A percentile compares a stretch with the other conserved stretches of the same genome.
phyloP scores from a whole-genome alignment of 305 asterid genomes.

The Fraxinus velutina region DNA sequence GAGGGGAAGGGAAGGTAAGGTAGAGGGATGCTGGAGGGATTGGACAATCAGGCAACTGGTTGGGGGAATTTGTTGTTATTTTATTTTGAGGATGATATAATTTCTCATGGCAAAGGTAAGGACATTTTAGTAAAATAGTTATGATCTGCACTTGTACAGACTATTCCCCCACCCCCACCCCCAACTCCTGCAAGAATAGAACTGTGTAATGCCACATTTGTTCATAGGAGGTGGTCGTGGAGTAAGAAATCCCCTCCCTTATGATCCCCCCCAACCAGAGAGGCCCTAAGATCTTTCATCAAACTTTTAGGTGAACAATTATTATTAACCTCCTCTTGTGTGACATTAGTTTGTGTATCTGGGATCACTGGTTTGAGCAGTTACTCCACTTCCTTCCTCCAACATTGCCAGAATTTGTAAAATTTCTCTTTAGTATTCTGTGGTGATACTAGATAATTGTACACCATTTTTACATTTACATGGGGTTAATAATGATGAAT shows the following conservation, averaged over 20 bases:
- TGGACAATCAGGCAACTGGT: neutral
- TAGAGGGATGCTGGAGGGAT: neutral
- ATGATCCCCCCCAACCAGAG: neutral
- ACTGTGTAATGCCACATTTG: neutral
- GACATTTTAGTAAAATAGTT: neutral
- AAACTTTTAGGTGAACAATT: neutral
- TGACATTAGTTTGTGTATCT: neutral
- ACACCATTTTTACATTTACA: neutral
- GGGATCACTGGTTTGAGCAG: slow-evolving; percentile 3
- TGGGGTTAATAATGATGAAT: neutral
- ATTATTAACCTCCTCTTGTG: neutral
- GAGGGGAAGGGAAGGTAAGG: neutral
- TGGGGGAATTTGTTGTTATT: neutral
- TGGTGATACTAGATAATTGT: neutral
- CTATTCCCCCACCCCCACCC: neutral
- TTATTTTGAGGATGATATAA: neutral
- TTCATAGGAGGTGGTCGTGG: neutral
- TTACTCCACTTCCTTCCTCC: neutral
- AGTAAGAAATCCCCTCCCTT: neutral
- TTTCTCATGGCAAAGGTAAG: neutral
- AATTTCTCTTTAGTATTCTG: neutral
- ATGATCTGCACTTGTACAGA: neutral
- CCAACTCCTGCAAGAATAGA: neutral
- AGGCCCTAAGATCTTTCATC: neutral
- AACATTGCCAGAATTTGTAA: neutral